Evolutionary conservation across 495 filamentous ascomycete species (phyloP).

Genomic region (Aspergillus affinis): DNA sequence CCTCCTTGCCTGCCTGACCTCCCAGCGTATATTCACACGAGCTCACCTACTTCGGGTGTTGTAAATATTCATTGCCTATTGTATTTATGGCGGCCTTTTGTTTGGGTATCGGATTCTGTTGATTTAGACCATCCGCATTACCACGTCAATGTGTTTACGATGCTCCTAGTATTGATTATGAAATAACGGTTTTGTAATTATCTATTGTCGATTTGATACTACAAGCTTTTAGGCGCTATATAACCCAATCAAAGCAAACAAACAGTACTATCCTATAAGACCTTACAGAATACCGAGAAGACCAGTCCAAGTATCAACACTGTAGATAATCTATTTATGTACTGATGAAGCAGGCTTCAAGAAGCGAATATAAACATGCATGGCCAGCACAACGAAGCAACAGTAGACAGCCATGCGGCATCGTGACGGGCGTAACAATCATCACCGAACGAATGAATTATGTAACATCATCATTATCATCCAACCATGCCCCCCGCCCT

Average conservation of each 20-base stretch:
- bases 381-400: neutral
- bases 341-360: neutral
- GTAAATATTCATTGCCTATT: neutral
- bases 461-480: conserved; percentile 4
- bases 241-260: no score
- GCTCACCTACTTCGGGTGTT: neutral
- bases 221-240: no score
- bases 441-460: conserved; percentile 1
- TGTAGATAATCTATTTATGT: neutral
- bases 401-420: neutral
- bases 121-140: neutral
- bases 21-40: neutral
- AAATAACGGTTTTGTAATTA: neutral
- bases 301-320: neutral
- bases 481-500: conserved; percentile 48
- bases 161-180: neutral
- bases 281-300: no score
- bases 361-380: neutral
- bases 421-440: conserved; percentile 1
- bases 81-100: neutral
- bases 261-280: no score
- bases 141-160: neutral
- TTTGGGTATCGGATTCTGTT: neutral
- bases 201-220: neutral
- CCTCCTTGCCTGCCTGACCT: neutral